Evolutionary conservation across 2,329 filamentous ascomycete genomes (phyloP).

Genomic region (Monosporascus sp.): DNA sequence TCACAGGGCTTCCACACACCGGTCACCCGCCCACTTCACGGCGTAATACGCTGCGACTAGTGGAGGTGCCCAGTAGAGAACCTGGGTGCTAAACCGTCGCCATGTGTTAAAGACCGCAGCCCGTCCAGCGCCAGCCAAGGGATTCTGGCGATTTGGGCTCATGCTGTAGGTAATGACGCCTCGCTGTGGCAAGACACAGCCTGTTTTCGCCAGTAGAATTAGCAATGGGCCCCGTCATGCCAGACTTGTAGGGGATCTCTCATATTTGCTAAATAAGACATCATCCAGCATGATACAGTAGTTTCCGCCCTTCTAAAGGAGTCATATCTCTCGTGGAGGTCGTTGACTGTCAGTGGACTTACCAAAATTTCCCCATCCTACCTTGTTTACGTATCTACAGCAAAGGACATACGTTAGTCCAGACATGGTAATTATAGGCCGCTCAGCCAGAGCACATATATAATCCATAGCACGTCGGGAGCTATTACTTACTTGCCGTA

Average conservation of each 20-base stretch:
- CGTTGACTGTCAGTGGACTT: neutral
- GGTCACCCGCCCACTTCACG: slow-evolving; percentile 86
- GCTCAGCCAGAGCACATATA: too few relatives aligned
- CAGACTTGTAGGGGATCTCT: too few relatives aligned
- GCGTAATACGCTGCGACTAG: slow-evolving; percentile 70
- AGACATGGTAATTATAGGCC: neutral
- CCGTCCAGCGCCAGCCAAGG: slow-evolving; percentile 68
- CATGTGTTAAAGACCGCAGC: slow-evolving; percentile 92
- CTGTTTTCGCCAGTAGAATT: slow-evolving; percentile 26
- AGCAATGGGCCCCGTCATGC: neutral
- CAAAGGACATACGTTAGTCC: neutral
- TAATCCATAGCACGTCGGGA: too few relatives aligned
- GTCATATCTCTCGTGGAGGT: too few relatives aligned
- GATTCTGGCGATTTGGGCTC: slow-evolving; percentile 81
- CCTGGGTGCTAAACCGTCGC: slow-evolving; percentile 76
- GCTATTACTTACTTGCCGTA: neutral
- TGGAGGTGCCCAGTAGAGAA: slow-evolving; percentile 81
- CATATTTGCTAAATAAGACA: too few relatives aligned
- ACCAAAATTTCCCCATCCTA: neutral
- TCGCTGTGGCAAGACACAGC: slow-evolving; percentile 48
- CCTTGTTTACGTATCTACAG: neutral
- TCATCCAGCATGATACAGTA: too few relatives aligned
- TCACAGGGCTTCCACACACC: slow-evolving; percentile 49
- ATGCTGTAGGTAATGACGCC: slow-evolving; percentile 65
- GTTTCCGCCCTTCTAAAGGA: too few relatives aligned